Evolutionary conservation across 208 protist species (phyloP).

Genomic region (Phytomonas francai): DNA sequence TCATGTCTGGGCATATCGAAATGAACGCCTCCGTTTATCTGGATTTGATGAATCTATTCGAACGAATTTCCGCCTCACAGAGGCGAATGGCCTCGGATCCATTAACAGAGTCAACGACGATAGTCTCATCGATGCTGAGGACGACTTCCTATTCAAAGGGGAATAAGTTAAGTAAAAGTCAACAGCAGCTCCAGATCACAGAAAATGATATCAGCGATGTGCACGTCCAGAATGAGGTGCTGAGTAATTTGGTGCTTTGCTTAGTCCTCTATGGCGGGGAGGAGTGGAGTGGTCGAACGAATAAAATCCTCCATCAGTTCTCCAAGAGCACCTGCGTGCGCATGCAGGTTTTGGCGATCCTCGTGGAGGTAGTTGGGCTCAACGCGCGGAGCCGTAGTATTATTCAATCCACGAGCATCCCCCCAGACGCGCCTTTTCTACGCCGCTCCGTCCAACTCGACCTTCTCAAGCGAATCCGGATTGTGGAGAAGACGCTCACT

Average conservation of each 20-base stretch:
- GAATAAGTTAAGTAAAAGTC: no score
- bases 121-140: no score
- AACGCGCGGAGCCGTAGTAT: conserved; percentile 39
- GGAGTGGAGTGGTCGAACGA: conserved; percentile 8
- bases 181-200: no score
- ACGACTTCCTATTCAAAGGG: no score
- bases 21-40: conserved; percentile 8
- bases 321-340: conserved; percentile 21
- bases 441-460: background rate
- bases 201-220: conserved; percentile 17
- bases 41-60: no score
- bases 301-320: no score
- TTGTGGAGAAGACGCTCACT: conserved; percentile 52
- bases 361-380: conserved; percentile 17
- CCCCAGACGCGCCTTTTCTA: no score
- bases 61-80: no score
- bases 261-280: conserved; percentile 36
- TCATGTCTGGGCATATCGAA: conserved; percentile 22
- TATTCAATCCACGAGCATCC: conserved; percentile 19
- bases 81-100: background rate
- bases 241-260: conserved; percentile 62
- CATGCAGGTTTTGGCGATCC: conserved; percentile 38
- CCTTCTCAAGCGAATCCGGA: conserved; percentile 25
- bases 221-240: conserved; percentile 53
- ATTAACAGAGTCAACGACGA: conserved; percentile 4